Evolutionary conservation across 2,329 filamentous ascomycete genomes (phyloP).

Genomic region (Chaetomiaceae sp.): DNA sequence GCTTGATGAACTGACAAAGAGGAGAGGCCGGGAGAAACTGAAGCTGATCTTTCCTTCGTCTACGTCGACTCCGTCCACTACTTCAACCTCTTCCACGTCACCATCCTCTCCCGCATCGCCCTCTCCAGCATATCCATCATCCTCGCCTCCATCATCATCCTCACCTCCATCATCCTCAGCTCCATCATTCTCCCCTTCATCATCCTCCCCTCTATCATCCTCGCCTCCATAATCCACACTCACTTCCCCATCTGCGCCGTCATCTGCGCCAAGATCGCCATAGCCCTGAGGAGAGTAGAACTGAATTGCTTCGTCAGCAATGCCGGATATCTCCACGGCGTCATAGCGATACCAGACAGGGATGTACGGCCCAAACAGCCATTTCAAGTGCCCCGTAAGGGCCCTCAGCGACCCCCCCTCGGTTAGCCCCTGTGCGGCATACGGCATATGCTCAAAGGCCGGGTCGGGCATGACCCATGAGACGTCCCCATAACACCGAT

Average conservation of each 20-base stretch:
- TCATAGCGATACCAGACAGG: slow-evolving; percentile 6
- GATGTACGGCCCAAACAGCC: background rate
- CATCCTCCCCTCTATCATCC: background rate
- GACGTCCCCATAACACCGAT: background rate
- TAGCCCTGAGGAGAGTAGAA: background rate
- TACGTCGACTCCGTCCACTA: too few relatives aligned
- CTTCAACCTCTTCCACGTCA: too few relatives aligned
- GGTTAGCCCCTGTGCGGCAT: background rate
- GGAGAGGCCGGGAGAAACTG: too few relatives aligned
- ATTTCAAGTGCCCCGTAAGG: background rate
- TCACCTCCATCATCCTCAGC: background rate
- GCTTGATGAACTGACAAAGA: too few relatives aligned
- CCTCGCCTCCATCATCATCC: background rate
- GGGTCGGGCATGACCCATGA: slow-evolving; percentile 9
- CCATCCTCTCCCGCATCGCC: too few relatives aligned
- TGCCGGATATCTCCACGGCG: background rate
- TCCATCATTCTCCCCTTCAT: background rate
- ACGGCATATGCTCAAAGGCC: background rate
- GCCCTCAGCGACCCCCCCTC: background rate
- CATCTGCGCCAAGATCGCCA: background rate
- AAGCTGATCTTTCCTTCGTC: too few relatives aligned
- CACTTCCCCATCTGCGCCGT: too few relatives aligned
- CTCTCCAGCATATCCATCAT: background rate
- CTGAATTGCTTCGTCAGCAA: background rate
- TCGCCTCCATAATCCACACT: background rate